A percentile compares a stretch with the other conserved stretches of the same genome.
These are phyloP conservation scores for Exophiala bonariae DNA, from an alignment of 2,329 filamentous ascomycete genomes.

Conservation along the genomic window DNA sequence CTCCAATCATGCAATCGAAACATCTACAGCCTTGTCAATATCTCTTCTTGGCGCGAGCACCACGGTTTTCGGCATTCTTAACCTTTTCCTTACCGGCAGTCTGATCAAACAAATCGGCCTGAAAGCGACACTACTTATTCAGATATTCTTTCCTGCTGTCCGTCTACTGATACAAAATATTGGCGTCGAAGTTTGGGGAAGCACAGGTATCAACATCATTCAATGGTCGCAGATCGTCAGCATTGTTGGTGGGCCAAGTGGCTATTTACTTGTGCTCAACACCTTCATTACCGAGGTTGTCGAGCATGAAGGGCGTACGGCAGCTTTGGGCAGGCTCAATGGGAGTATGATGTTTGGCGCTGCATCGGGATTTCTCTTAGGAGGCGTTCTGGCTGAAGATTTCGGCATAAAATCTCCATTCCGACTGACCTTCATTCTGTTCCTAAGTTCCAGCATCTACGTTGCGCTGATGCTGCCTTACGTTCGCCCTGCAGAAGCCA, in stretches of 20 bases:
- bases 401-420: slow-evolving; percentile 67
- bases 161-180: slow-evolving; percentile 65
- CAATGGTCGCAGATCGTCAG: slow-evolving; percentile 69
- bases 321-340: slow-evolving; percentile 64
- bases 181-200: slow-evolving; percentile 63
- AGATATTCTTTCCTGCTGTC: slow-evolving; percentile 65
- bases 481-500: slow-evolving; percentile 44
- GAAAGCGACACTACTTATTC: slow-evolving; percentile 60
- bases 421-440: slow-evolving; percentile 61
- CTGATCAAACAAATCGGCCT: slow-evolving; percentile 67
- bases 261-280: slow-evolving; percentile 69
- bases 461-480: slow-evolving; percentile 46
- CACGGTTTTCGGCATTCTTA: slow-evolving; percentile 66
- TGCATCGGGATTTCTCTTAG: slow-evolving; percentile 63
- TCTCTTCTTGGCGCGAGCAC: slow-evolving; percentile 68
- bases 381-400: slow-evolving; percentile 63
- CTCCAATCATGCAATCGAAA: slow-evolving; percentile 61
- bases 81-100: slow-evolving; percentile 68
- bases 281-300: slow-evolving; percentile 68
- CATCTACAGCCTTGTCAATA: slow-evolving; percentile 63
- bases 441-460: slow-evolving; percentile 44
- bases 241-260: slow-evolving; percentile 66
- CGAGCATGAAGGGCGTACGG: slow-evolving; percentile 60
- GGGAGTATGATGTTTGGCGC: slow-evolving; percentile 68
- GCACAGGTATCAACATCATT: slow-evolving; percentile 65